Conservation (phyloP, 2,329 filamentous ascomycete species). For the Emydomyces testavorans region DNA sequence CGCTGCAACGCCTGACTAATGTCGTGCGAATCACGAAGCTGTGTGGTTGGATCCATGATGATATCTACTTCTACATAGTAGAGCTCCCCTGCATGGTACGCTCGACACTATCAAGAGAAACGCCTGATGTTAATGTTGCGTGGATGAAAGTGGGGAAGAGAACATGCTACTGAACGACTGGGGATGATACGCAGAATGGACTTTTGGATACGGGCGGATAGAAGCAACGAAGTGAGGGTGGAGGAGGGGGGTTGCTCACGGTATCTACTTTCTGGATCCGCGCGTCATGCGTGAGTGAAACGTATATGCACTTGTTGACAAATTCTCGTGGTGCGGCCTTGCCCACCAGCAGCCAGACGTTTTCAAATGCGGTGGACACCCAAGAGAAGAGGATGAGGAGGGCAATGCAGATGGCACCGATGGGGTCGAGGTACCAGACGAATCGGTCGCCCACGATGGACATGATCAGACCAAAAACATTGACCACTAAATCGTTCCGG, state of each 20-base stretch:
- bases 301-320: conserved; percentile 46
- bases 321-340: conserved; percentile 49
- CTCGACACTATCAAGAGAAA: conserved; percentile 34
- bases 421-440: conserved; percentile 51
- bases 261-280: conserved; percentile 50
- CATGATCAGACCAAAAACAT: conserved; percentile 46
- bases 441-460: conserved; percentile 42
- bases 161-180: too few species aligned
- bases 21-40: conserved; percentile 48
- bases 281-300: conserved; percentile 44
- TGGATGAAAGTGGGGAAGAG: not conserved
- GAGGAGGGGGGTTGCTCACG: conserved; percentile 11
- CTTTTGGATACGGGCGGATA: too few species aligned
- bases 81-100: conserved; percentile 50
- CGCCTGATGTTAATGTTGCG: conserved; percentile 5
- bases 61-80: conserved; percentile 54
- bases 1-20: conserved; percentile 49
- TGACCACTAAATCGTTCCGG: conserved; percentile 47
- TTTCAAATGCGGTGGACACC: conserved; percentile 50
- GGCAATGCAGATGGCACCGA: conserved; percentile 50
- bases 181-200: too few species aligned
- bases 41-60: conserved; percentile 46
- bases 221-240: not conserved
- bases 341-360: conserved; percentile 51
- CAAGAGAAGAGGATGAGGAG: conserved; percentile 52